Evolutionary conservation across 148 eudicot genomes (phyloP), one percentile per base, ranked within the genome.

Genomic region (Vaccinium myrtillus): DNA sequence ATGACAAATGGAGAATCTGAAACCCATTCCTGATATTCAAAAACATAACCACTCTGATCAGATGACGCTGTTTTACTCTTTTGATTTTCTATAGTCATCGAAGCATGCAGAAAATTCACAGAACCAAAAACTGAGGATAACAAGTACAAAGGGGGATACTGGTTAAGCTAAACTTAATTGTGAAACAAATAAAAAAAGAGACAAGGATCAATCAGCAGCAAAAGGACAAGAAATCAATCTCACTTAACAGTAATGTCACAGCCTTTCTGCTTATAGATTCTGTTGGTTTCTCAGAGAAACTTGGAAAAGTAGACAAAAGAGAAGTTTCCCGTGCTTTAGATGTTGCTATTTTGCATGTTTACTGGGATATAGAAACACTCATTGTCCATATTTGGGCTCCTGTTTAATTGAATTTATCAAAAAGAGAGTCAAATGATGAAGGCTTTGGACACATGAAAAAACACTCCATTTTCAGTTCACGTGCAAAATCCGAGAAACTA

Each of bases 1-100:
- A 96, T 96, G 84, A 96, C 93, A 89, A 96, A 96, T 49, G 99
- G 99, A 90, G 88, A 84, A 88, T 96, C 99, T 65, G 94, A 92
- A 79, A 96, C 97, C 98, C 98, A 94, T 88, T 96, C 99, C 99
- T 96, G 92, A 77, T 88, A 74, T 86, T 71, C 53, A 83, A 23
- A 83, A 86, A 70, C 49, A 85, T 30, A 78, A 83, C 73, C 46
- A 81, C 61, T 48, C 49, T 80, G 86, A 77, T 82, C 73, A 89
- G 79, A 81, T 5, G 83, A 56, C 16, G 55, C 27, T 49, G 54
- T 39, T 39, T 25, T 59, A 53, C 30, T 80, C 51, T 67, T 55
- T 30, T 27, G 70, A 32, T 36, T 74, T 53, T 55, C 56, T 19
- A 48, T 43, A 0, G 25, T 54, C 39, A 55, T 15, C 32, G 23